Evolutionary conservation across 768 basidiomycete species (phyloP), one percentile per base, ranked within the genome.

Genomic region (Tylopilus felleus): DNA sequence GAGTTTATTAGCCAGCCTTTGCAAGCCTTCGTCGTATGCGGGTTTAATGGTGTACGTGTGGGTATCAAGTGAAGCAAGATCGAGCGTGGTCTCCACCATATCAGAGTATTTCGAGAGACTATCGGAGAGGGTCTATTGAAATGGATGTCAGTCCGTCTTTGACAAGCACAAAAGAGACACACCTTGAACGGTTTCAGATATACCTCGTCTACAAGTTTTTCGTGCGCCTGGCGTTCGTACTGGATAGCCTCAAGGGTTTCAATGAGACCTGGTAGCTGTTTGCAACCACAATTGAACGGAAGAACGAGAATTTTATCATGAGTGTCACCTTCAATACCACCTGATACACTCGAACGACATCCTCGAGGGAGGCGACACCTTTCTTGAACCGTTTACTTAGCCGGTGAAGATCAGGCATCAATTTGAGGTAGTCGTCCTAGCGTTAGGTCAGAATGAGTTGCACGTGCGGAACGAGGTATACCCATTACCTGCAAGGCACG

Each of bases 21-120:
- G 81, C 17, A 98, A 77, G 17, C 78, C 76, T 6, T 81, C 79
- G 65, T 98, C 93, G 59, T 96, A 96, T 50, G 93, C 91, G 0
- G 96, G 86, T 64, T 91, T 93, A 64, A 99, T 94, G 17, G 93
- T 86, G 64, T 88, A 93, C 60, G 88, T 89, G 70, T 98, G 93
- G 14, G 80, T 79, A 28, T 90, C 86, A 7, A 97, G 79, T 53
- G 95, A 84, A 21, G 85, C 83, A 17, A 98, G 81, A 64, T 99
- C 97, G 40, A 99, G 82, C 0, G 97, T 98, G 57, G 91, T 85
- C 68, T 98, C 93, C 3, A 98, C 95, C 90, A 98, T 95, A 56
- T 94, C 90, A 3, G 80, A 77, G 62, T 94, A 96, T 65, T 91
- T 91, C 13, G 76, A 77, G 5, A 98, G 80, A 47, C 75, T 84